Conservation (phyloP, 2,329 filamentous ascomycete species). For the Xylaria sp. region DNA sequence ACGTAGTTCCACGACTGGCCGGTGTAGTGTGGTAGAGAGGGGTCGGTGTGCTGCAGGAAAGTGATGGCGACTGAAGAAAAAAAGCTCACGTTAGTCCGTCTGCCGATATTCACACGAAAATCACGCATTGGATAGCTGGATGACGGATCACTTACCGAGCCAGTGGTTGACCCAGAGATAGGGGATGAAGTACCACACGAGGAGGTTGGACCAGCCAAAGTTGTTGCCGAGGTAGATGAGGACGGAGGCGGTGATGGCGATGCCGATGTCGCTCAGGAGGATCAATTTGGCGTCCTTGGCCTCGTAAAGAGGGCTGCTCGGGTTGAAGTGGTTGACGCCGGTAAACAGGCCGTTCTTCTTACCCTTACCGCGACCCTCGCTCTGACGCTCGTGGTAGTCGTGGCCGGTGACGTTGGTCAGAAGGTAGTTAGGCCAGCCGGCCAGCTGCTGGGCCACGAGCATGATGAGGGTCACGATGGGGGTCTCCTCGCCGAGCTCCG, state of each 20-base stretch:
- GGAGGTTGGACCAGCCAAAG: conserved; percentile 86
- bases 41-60: conserved; percentile 97
- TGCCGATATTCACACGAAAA: too few relatives aligned
- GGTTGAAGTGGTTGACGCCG: conserved; percentile 96
- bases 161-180: conserved; percentile 99
- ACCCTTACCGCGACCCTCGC: conserved; percentile 91
- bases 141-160: conserved; percentile 77
- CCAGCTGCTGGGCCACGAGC: conserved; percentile 85
- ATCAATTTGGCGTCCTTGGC: conserved; percentile 90
- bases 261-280: conserved; percentile 84
- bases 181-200: conserved; percentile 94
- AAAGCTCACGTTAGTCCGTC: not conserved
- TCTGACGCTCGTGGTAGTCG: conserved; percentile 90
- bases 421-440: conserved; percentile 94
- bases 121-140: not conserved
- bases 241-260: conserved; percentile 69
- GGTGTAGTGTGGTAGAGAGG: conserved; percentile 91
- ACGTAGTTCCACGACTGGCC: conserved; percentile 90
- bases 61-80: conserved; percentile 85
- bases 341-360: conserved; percentile 84
- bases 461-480: conserved; percentile 81
- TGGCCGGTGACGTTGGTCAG: conserved; percentile 94
- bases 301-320: conserved; percentile 89
- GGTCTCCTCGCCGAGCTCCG: conserved; percentile 93
- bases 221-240: conserved; percentile 77